Conservation (phyloP, 306 rosid species). For the Echinosophora koreensis region DNA sequence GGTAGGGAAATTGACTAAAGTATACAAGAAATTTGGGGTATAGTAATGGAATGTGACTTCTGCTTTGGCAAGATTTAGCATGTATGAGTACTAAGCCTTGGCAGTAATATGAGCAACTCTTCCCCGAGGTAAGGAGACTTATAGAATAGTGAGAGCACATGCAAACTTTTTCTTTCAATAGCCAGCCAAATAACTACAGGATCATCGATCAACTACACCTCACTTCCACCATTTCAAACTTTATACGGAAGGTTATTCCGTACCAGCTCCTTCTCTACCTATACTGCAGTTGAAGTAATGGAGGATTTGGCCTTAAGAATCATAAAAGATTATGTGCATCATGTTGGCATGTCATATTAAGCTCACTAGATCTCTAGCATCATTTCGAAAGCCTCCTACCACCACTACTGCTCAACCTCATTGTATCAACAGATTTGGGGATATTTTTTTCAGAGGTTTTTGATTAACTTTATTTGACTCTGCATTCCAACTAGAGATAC, state of each 20-base stretch:
- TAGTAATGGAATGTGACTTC: constrained; percentile 17
- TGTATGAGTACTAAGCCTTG: constrained; percentile 15
- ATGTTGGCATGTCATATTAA: neutral
- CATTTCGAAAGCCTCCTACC: neutral
- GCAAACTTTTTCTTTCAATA: too few species aligned
- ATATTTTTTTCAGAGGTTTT: neutral
- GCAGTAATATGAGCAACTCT: neutral
- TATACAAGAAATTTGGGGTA: constrained; percentile 3
- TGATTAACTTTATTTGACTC: neutral
- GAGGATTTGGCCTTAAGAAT: neutral
- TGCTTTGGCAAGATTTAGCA: constrained; percentile 31
- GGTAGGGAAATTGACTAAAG: neutral
- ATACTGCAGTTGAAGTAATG: neutral
- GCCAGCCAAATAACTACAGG: too few species aligned
- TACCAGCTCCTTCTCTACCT: too few species aligned
- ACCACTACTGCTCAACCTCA: neutral
- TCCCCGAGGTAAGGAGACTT: constrained; percentile 6
- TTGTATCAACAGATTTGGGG: neutral
- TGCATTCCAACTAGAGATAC: constrained; percentile 4
- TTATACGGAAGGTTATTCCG: too few species aligned
- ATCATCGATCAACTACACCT: too few species aligned
- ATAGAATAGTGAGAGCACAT: too few species aligned
- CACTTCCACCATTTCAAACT: too few species aligned
- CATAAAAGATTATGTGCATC: neutral
- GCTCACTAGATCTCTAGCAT: neutral